phyloP scores from a whole-genome alignment of 2,329 filamentous ascomycete genomes.

The Escovopsis weberi region DNA sequence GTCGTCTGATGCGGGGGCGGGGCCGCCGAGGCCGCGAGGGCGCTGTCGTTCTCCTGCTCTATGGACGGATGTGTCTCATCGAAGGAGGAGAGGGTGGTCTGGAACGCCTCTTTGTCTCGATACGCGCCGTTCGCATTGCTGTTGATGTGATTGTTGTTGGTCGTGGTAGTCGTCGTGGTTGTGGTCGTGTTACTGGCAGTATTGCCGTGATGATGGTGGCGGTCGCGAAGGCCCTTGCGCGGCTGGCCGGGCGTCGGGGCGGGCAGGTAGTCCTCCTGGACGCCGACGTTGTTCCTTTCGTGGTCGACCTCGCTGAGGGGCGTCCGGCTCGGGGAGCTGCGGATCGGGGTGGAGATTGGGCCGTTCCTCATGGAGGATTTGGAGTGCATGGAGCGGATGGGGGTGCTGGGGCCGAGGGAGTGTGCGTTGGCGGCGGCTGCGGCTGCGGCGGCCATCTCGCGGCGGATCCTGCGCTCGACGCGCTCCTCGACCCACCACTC shows the following conservation, averaged over 20 bases:
- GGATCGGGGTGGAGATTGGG: constrained; percentile 70
- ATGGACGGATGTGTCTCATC: constrained; percentile 36
- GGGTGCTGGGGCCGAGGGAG: constrained; percentile 35
- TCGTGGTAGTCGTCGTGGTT: too few species aligned
- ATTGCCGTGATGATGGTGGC: constrained; percentile 37
- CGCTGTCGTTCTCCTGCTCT: constrained; percentile 44
- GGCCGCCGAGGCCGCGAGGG: constrained; percentile 8
- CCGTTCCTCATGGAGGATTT: constrained; percentile 45
- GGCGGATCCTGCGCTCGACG: constrained; percentile 51
- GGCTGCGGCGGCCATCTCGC: constrained; percentile 38
- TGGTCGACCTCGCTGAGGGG: constrained; percentile 90
- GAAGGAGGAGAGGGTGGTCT: constrained; percentile 15
- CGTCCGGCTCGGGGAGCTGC: constrained; percentile 57
- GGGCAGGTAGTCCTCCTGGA: constrained; percentile 83
- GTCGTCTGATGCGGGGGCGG: too few species aligned
- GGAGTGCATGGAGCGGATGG: constrained; percentile 41
- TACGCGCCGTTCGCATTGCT: constrained; percentile 31
- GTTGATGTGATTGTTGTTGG: too few species aligned
- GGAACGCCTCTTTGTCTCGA: constrained; percentile 37
- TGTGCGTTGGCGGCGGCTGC: constrained; percentile 13
- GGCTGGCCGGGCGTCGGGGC: constrained; percentile 93
- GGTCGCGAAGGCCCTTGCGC: constrained; percentile 71
- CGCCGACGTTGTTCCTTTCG: constrained; percentile 51
- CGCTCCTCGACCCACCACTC: constrained; percentile 96
- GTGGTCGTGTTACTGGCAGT: too few species aligned